Evolutionary conservation across 2,329 filamentous ascomycete species (phyloP).

Genomic region (Verticillium zaregamsianum): DNA sequence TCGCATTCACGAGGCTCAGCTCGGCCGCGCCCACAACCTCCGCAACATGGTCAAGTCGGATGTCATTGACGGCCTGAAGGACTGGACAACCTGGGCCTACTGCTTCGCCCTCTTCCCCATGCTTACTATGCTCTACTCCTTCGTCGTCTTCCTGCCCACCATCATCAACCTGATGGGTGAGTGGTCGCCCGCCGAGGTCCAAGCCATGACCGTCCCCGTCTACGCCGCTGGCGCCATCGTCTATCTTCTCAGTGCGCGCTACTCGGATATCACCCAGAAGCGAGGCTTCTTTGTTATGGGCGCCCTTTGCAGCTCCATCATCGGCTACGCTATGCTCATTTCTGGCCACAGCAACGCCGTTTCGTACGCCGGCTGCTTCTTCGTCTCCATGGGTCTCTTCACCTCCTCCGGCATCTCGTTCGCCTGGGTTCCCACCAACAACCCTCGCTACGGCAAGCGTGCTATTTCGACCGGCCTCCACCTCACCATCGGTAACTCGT

Average conservation of each 20-base stretch:
- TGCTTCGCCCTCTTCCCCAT: constrained; percentile 55
- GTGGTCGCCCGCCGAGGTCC: constrained; percentile 53
- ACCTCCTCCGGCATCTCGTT: constrained; percentile 28
- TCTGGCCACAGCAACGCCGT: constrained; percentile 48
- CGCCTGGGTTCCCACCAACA: constrained; percentile 47
- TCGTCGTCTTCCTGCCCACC: constrained; percentile 63
- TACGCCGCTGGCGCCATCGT: constrained; percentile 59
- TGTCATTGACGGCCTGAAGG: constrained; percentile 49
- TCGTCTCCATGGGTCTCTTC: constrained; percentile 60
- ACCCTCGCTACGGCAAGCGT: constrained; percentile 61
- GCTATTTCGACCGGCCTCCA: constrained; percentile 59
- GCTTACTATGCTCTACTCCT: constrained; percentile 65
- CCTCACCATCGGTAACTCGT: constrained; percentile 57
- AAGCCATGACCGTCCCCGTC: constrained; percentile 65
- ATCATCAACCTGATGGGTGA: constrained; percentile 60
- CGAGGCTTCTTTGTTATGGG: constrained; percentile 52
- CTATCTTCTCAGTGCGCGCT: constrained; percentile 52
- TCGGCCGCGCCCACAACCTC: constrained; percentile 18
- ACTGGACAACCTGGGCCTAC: constrained; percentile 63
- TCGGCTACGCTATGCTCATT: constrained; percentile 58
- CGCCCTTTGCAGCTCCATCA: constrained; percentile 42
- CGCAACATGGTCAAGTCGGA: constrained; percentile 40
- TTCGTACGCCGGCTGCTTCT: constrained; percentile 58
- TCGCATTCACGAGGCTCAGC: constrained; percentile 43
- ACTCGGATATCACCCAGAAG: constrained; percentile 53